A percentile compares a stretch with the other conserved stretches of the same genome.
phyloP scores from a whole-genome alignment of 2,329 filamentous ascomycete species.

The Tympanopsis confertula region DNA sequence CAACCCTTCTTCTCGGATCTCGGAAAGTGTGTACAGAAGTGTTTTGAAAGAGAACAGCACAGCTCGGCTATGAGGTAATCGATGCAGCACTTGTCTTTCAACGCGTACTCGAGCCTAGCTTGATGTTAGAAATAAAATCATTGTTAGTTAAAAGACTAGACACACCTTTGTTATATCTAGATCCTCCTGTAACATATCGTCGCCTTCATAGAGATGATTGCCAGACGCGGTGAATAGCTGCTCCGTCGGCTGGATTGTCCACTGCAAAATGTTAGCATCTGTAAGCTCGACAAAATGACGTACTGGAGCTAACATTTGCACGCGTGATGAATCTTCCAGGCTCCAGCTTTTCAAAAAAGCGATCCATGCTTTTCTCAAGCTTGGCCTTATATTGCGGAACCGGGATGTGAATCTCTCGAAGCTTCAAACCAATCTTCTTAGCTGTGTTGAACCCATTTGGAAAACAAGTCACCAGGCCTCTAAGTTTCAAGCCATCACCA shows the following conservation, averaged over 20 bases:
- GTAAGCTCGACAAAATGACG: constrained; percentile 5
- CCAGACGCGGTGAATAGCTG: constrained; percentile 24
- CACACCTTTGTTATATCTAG: constrained; percentile 30
- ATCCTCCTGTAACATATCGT: constrained; percentile 18
- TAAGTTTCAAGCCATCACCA: constrained; percentile 31
- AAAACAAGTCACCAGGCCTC: constrained; percentile 43
- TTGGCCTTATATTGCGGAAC: constrained; percentile 45
- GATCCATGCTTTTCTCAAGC: constrained; percentile 46
- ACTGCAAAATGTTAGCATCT: constrained; percentile 10
- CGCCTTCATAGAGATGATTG: constrained; percentile 27
- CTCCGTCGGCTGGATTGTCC: constrained; percentile 28
- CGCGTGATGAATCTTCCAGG: constrained; percentile 41
- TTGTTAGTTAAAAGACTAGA: constrained; percentile 3
- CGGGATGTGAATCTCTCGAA: constrained; percentile 43
- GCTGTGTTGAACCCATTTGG: constrained; percentile 44
- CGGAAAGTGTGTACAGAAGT: constrained; percentile 40
- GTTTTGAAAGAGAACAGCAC: constrained; percentile 53
- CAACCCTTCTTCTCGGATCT: constrained; percentile 42
- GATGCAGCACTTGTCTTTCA: constrained; percentile 50
- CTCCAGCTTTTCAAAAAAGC: constrained; percentile 42
- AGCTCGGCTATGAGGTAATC: constrained; percentile 37
- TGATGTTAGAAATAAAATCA: not conserved
- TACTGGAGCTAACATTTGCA: constrained; percentile 25
- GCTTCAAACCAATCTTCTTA: constrained; percentile 36
- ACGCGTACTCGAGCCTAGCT: constrained; percentile 32